A percentile compares a stretch with the other conserved stretches of the same genome.
Conservation (phyloP, 257 asterid genomes). For the Przewalskia tangutica region DNA sequence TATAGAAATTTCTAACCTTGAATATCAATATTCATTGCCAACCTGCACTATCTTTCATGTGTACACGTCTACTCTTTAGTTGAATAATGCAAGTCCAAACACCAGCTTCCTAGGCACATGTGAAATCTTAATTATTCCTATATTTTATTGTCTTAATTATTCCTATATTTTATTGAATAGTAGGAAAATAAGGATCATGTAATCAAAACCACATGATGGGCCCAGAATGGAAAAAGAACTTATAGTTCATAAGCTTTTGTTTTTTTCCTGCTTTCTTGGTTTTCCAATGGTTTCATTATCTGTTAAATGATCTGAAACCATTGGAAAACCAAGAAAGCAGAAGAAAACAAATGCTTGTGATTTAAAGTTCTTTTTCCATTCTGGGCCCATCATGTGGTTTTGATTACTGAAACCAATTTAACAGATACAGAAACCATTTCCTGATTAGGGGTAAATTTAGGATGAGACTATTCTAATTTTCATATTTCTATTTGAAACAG, state of each 20-base stretch:
- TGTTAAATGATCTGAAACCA: neutral
- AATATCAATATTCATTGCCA: neutral
- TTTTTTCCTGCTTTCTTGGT: neutral
- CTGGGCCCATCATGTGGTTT: neutral
- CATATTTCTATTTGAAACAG: slow-evolving; percentile 32
- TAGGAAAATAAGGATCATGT: neutral
- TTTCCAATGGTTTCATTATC: neutral
- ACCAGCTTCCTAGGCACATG: neutral
- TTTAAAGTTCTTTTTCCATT: neutral
- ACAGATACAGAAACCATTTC: neutral
- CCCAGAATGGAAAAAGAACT: neutral
- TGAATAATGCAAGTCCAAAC: neutral
- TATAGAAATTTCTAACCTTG: neutral
- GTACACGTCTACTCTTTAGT: neutral
- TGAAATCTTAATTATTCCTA: neutral
- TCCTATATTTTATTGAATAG: neutral
- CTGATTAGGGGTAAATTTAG: too few species aligned
- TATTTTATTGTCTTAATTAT: neutral
- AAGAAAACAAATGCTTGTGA: neutral
- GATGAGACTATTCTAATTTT: neutral
- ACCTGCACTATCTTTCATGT: neutral
- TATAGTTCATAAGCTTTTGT: neutral
- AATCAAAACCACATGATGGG: neutral
- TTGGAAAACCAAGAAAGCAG: neutral
- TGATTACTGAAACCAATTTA: neutral